Evolutionary conservation across 139 green algal genomes (phyloP), one percentile per base, ranked within the genome.

Genomic region (Limnomonas spitsbergensis): DNA sequence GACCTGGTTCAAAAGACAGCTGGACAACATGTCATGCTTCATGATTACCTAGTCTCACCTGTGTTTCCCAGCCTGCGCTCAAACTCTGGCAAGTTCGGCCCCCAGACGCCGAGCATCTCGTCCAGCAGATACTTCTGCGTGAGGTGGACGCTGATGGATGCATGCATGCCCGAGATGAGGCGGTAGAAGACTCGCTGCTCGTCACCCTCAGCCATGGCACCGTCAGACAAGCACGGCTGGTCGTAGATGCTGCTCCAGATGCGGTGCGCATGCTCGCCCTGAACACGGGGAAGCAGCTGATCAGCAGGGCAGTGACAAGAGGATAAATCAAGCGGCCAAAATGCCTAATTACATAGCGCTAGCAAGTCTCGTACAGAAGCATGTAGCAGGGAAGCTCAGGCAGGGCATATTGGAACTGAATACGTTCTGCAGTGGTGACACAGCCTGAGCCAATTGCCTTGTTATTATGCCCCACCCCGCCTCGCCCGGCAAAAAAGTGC

Each of bases 241-340:
- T 73, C 82, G 87, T 99, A 99, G 78, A 99, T 97, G 39, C 90
- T 87, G 24, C 79, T 73, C 95, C 95, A 99, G 54, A 99, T 93
- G 32, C 91, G 88, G 40, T 94, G 84, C 20, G 95, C 89, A 80
- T 96, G 86, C 84, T 97, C 93, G 4, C 94, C 94, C 81, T 78
- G 29, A 20, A 61, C 47, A 61, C 20, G n/a, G 29, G 47, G 47
- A 61, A 61, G 24, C 20, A 24, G n/a, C n/a, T n/a, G n/a, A n/a
- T n/a, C n/a, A n/a, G n/a, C n/a, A n/a, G n/a, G n/a, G n/a, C n/a
- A n/a, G n/a, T n/a, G n/a, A n/a, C n/a, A n/a, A n/a, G n/a, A n/a
- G n/a, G n/a, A n/a, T n/a, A n/a, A n/a, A n/a, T n/a, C n/a, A n/a
- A n/a, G n/a, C n/a, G n/a, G n/a, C n/a, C n/a, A n/a, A n/a, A n/a